Percentiles rank a stretch among this genome's conserved stretches.
phyloP scores from a whole-genome alignment of 2,329 filamentous ascomycete species.

The Sarocladium strictum region DNA sequence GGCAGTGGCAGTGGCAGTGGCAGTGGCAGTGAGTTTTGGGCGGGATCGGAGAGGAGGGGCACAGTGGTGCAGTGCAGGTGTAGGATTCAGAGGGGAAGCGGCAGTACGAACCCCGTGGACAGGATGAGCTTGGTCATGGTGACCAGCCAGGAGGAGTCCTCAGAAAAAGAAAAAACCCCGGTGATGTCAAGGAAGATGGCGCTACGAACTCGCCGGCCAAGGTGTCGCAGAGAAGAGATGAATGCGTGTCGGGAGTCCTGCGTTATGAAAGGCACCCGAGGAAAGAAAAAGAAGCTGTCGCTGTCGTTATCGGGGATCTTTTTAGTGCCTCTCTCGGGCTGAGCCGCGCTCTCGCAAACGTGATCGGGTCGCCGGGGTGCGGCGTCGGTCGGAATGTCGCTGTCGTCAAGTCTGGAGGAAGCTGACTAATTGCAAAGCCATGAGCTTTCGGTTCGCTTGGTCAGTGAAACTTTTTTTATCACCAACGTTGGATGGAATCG shows the following conservation, averaged over 20 bases:
- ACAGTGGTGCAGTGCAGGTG: slow-evolving; percentile 1
- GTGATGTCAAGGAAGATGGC: not conserved
- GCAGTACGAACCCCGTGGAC: slow-evolving; percentile 62
- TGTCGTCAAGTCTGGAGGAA: not conserved
- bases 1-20: not conserved
- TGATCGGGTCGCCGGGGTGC: slow-evolving; percentile 9
- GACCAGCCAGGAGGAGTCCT: slow-evolving; percentile 9
- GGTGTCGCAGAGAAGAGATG: not conserved
- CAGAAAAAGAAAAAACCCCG: not conserved
- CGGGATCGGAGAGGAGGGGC: not conserved
- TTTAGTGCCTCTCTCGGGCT: not conserved
- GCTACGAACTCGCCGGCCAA: too few relatives aligned
- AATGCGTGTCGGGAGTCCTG: not conserved
- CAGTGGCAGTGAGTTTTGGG: not conserved
- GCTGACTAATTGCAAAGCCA: not conserved
- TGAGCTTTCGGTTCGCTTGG: not conserved
- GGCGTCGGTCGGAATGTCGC: slow-evolving; percentile 1
- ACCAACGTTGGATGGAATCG: not conserved
- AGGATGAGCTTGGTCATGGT: slow-evolving; percentile 73
- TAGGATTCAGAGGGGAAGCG: slow-evolving; percentile 10
- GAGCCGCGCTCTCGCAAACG: not conserved
- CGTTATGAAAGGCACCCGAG: not conserved
- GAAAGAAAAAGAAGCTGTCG: not conserved
- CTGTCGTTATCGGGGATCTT: not conserved
- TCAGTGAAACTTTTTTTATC: not conserved